These are phyloP conservation scores for Friedmanniomyces simplex DNA, from an alignment of 495 filamentous ascomycete genomes.

Conservation along the genomic window DNA sequence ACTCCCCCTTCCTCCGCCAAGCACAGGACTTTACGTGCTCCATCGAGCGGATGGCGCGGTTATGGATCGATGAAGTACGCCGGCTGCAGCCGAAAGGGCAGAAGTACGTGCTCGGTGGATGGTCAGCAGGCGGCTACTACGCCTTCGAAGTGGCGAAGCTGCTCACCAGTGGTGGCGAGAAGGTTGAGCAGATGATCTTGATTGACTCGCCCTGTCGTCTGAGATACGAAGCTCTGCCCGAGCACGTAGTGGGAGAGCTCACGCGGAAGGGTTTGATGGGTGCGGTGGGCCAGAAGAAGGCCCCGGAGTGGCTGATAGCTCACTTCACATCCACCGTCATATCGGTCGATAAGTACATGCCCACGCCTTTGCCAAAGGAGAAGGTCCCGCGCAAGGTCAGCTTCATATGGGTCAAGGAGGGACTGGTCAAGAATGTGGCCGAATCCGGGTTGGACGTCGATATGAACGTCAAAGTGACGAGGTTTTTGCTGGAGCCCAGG, in stretches of 20 bases:
- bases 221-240: constrained; percentile 12
- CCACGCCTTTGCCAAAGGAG: constrained; percentile 10
- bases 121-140: constrained; percentile 21
- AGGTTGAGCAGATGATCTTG: constrained; percentile 16
- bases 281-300: constrained; percentile 6
- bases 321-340: constrained; percentile 31
- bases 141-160: constrained; percentile 18
- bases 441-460: constrained; percentile 16
- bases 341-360: constrained; percentile 15
- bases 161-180: constrained; percentile 8
- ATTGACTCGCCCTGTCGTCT: constrained; percentile 18
- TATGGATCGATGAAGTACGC: constrained; percentile 14
- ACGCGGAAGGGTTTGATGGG: constrained; percentile 18
- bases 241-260: constrained; percentile 6
- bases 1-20: constrained; percentile 18
- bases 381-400: constrained; percentile 1
- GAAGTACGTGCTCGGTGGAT: constrained; percentile 18
- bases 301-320: constrained; percentile 27
- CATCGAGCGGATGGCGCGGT: constrained; percentile 14
- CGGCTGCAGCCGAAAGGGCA: constrained; percentile 15
- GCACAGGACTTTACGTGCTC: constrained; percentile 15
- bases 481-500: constrained; percentile 16
- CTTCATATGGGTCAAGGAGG: constrained; percentile 21
- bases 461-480: constrained; percentile 13
- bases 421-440: constrained; percentile 12